A percentile compares a stretch with the other conserved stretches of the same genome.
These are phyloP conservation scores for Pyrrhoderma lamaoense DNA, from an alignment of 1,284 basidiomycete species.

Conservation along the genomic window DNA sequence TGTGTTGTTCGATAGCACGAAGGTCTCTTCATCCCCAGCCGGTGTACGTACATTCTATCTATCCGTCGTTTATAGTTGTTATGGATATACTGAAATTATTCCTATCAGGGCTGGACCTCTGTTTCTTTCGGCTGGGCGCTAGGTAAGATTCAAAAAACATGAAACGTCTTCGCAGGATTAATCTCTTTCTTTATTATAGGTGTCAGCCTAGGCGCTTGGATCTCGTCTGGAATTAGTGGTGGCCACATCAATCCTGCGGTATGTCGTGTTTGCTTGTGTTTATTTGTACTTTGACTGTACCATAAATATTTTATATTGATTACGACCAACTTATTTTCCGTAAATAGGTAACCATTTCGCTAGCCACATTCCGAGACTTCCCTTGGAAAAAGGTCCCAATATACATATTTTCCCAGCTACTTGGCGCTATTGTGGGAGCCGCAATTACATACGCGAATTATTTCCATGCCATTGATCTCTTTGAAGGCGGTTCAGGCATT, in stretches of 20 bases:
- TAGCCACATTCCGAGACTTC: conserved; percentile 66
- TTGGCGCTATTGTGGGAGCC: conserved; percentile 65
- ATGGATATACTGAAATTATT: conserved; percentile 1
- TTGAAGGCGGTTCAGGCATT: conserved; percentile 53
- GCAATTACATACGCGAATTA: conserved; percentile 71
- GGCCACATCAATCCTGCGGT: conserved; percentile 77
- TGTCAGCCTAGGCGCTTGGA: conserved; percentile 59
- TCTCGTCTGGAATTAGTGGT: conserved; percentile 58
- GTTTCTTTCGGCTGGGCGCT: conserved; percentile 61
- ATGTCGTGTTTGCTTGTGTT: conserved; percentile 19
- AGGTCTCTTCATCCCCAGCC: conserved; percentile 45
- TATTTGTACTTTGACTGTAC: not conserved
- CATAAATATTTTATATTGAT: not conserved
- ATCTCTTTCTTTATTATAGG: conserved; percentile 26
- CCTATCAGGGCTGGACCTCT: conserved; percentile 57
- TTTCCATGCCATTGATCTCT: conserved; percentile 63
- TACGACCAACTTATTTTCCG: too few relatives aligned
- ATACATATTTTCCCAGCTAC: conserved; percentile 63
- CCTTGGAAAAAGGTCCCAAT: conserved; percentile 72
- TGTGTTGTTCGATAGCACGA: conserved; percentile 43
- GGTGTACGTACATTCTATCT: conserved; percentile 44
- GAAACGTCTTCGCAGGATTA: not conserved
- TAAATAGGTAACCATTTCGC: conserved; percentile 53
- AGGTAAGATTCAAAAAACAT: conserved; percentile 31
- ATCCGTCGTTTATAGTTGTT: not conserved